These are phyloP conservation scores for Stemphylium beticola DNA, from an alignment of 2,329 filamentous ascomycete species.

Conservation along the genomic window DNA sequence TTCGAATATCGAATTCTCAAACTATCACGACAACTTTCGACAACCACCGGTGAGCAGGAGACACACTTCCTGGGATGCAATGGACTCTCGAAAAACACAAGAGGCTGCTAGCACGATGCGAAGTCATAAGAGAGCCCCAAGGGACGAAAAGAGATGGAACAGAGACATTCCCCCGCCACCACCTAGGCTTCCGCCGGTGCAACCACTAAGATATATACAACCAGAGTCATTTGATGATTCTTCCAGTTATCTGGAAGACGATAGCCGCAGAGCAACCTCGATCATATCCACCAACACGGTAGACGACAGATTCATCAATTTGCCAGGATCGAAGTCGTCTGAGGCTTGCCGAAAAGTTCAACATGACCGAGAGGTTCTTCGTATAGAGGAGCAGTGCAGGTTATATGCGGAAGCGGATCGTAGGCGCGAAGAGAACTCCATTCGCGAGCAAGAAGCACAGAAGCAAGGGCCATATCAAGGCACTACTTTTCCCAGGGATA, in stretches of 20 bases:
- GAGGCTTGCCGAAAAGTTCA: constrained; percentile 4
- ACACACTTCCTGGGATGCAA: not conserved
- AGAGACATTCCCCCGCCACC: not conserved
- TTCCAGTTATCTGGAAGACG: not conserved
- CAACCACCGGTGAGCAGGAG: no score
- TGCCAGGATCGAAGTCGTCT: not conserved
- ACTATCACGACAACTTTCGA: no score
- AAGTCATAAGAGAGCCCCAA: not conserved
- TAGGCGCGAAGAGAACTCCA: not conserved
- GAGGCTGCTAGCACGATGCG: not conserved
- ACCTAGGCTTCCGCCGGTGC: not conserved
- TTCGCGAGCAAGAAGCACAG: not conserved
- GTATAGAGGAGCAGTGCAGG: not conserved
- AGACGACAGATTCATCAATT: not conserved
- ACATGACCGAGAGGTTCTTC: not conserved
- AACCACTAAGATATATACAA: not conserved
- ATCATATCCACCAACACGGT: not conserved
- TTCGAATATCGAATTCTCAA: no score
- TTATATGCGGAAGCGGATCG: not conserved
- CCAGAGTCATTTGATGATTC: not conserved
- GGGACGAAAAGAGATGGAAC: constrained; percentile 4
- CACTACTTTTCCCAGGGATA: not conserved
- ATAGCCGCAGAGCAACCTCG: not conserved
- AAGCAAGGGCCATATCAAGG: not conserved
- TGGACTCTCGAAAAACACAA: not conserved